A percentile compares a stretch with the other conserved stretches of the same genome.
These are phyloP conservation scores for Microdochium trichocladiopsis DNA, from an alignment of 2,329 filamentous ascomycete species.

Conservation along the genomic window DNA sequence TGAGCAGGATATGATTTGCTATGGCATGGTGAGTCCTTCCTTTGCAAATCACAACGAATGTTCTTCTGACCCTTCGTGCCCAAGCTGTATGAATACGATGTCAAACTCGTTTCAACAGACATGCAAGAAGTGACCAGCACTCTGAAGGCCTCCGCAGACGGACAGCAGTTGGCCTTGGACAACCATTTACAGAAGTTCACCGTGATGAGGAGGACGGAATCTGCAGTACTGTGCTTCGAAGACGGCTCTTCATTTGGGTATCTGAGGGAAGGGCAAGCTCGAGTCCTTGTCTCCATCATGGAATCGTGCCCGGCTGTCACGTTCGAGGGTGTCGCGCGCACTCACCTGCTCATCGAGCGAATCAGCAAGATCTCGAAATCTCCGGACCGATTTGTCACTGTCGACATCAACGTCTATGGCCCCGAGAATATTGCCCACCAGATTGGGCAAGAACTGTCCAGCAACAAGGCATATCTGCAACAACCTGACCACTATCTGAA, in stretches of 20 bases:
- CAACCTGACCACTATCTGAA: slow-evolving; percentile 15
- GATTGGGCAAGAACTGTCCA: slow-evolving; percentile 20
- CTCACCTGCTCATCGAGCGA: slow-evolving; percentile 10
- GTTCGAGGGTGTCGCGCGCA: slow-evolving; percentile 13
- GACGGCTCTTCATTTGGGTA: slow-evolving; percentile 15
- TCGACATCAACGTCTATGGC: slow-evolving; percentile 30
- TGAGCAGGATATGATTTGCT: slow-evolving; percentile 12
- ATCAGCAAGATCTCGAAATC: slow-evolving; percentile 17
- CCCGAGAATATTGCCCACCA: slow-evolving; percentile 6
- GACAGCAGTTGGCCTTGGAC: slow-evolving; percentile 1
- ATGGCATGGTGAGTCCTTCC: slow-evolving; percentile 16
- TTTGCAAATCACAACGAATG: slow-evolving; percentile 1
- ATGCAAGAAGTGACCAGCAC: slow-evolving; percentile 10
- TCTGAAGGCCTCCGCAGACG: slow-evolving; percentile 5
- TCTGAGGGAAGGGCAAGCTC: slow-evolving; percentile 10
- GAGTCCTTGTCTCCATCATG: slow-evolving; percentile 10
- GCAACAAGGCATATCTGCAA: slow-evolving; percentile 25
- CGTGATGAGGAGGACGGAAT: slow-evolving; percentile 8
- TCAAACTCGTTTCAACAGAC: slow-evolving; percentile 12
- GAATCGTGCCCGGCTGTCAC: slow-evolving; percentile 4
- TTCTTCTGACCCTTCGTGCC: background rate
- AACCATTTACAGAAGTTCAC: slow-evolving; percentile 10
- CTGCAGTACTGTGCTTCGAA: slow-evolving; percentile 12
- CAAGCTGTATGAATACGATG: slow-evolving; percentile 15
- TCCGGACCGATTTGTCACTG: slow-evolving; percentile 17